Evolutionary conservation across 345 rosid species (phyloP).

Genomic region (Citrus glauca): DNA sequence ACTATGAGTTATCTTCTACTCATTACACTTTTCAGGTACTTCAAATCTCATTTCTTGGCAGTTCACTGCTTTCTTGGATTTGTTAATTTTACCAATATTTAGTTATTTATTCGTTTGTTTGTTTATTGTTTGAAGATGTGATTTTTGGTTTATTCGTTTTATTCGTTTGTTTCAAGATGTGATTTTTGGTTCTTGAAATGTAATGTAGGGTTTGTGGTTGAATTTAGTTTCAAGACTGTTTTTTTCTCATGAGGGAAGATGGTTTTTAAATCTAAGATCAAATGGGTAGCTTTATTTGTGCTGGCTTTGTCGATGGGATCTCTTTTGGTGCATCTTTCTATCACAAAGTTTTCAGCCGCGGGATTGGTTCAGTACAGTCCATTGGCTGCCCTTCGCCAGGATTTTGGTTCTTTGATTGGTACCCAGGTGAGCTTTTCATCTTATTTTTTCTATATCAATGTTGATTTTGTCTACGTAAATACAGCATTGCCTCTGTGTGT

Average conservation of each 20-base stretch:
- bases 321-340: conserved; percentile 69
- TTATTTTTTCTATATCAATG: neutral
- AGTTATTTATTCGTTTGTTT: too few species aligned
- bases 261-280: conserved; percentile 83
- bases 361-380: conserved; percentile 50
- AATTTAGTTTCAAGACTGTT: conserved; percentile 11
- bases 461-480: neutral
- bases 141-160: neutral
- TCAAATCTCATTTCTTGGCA: neutral
- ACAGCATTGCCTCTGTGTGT: neutral
- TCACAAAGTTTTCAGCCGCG: conserved; percentile 68
- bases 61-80: neutral
- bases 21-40: conserved; percentile 16
- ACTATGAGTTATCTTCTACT: conserved; percentile 11
- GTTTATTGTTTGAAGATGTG: neutral
- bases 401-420: conserved; percentile 39
- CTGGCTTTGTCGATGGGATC: conserved; percentile 73
- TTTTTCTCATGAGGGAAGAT: conserved; percentile 36
- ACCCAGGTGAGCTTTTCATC: conserved; percentile 34
- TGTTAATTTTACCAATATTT: neutral
- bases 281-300: conserved; percentile 80
- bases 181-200: conserved; percentile 11
- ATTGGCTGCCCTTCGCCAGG: conserved; percentile 47
- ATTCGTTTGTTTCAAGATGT: neutral
- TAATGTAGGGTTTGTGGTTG: conserved; percentile 4